Percentiles rank a stretch among this genome's conserved stretches.
Evolutionary conservation across 2,329 filamentous ascomycete species (phyloP).

Genomic region (Ophiocordyceps robertsii): DNA sequence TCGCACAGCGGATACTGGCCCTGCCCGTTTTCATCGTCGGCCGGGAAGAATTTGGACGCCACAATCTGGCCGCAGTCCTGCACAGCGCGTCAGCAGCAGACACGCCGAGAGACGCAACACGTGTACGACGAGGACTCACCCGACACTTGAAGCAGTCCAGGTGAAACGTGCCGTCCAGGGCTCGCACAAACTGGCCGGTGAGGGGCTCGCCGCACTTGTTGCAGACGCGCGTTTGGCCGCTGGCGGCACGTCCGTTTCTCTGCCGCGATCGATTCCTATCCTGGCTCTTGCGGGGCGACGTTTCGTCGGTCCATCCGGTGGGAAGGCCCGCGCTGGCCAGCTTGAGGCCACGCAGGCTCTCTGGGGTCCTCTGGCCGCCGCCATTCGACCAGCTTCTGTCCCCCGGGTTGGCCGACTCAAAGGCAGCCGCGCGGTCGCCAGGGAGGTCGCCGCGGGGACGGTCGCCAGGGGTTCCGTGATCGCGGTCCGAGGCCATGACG

Average conservation of each 20-base stretch:
- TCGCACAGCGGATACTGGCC: conserved; percentile 93
- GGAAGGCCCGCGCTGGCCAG: conserved; percentile 18
- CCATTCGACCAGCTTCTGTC: conserved; percentile 24
- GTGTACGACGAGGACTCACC: conserved; percentile 37
- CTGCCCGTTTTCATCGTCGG: conserved; percentile 75
- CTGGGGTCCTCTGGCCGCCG: conserved; percentile 21
- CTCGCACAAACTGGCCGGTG: conserved; percentile 91
- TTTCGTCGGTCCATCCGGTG: conserved; percentile 25
- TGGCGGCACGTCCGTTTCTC: conserved; percentile 39
- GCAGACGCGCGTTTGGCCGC: conserved; percentile 52
- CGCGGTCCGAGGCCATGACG: conserved; percentile 34
- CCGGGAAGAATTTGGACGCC: conserved; percentile 96
- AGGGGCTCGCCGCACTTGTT: conserved; percentile 81
- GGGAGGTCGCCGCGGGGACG: not conserved
- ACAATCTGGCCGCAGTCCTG: conserved; percentile 96
- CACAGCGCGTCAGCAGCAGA: conserved; percentile 1
- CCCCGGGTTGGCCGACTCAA: conserved; percentile 16
- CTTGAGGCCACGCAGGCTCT: conserved; percentile 19
- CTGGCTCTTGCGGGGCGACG: conserved; percentile 30
- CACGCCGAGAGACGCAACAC: not conserved
- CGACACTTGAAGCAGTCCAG: conserved; percentile 96
- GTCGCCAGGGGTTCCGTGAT: conserved; percentile 21
- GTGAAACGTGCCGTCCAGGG: conserved; percentile 87
- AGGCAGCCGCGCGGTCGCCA: conserved; percentile 10
- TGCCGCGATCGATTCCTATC: conserved; percentile 45